Evolutionary conservation across 176 grass and related monocot genomes (phyloP), one percentile per base, ranked within the genome.

Genomic region (Ensete glaucum): DNA sequence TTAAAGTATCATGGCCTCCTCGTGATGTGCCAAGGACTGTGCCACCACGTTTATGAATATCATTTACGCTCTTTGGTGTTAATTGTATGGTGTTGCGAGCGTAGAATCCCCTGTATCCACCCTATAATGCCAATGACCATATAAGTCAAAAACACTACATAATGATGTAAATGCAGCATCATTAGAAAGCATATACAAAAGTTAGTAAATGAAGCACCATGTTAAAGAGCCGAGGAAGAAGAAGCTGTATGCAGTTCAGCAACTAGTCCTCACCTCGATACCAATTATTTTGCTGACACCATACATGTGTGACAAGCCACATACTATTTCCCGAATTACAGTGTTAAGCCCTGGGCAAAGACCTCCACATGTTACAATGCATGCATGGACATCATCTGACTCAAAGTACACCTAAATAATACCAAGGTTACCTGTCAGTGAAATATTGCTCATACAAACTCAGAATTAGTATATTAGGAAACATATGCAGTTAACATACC

Each of bases 61-160:
- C 94, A 87, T 98, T 91, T 50, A 98, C 94, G 83, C 80, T 89
- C 64, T 98, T 98, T 26, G 90, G 88, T 73, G 90, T 91, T 82
- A 98, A 82, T 43, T 81, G 55, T 83, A 98, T 81, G 72, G 89
- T 91, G 80, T 98, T 98, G 76, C 82, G 89, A 0, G 95, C 92
- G 85, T 98, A 98, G 80, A 98, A 98, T 8, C 95, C 95, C 71
- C 89, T 98, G 67, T 98, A 98, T 85, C 95, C 95, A 83, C 89
- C 84, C 95, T 98, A 80, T 20, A 57, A 26, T 79, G 2, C 50
- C 50, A 69, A 19, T 19, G 21, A 65, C 56, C 25, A 43, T 69
- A 62, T 77, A 73, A 7, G 19, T 64, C 67, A 57, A 73, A n/a
- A 63, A 63, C 5, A 75, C 69, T 15, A 55, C 9, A 65, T 80